A percentile compares a stretch with the other conserved stretches of the same genome.
These are phyloP conservation scores for Ustanciosporium gigantosporum DNA, from an alignment of 1,284 basidiomycete species.

Conservation along the genomic window DNA sequence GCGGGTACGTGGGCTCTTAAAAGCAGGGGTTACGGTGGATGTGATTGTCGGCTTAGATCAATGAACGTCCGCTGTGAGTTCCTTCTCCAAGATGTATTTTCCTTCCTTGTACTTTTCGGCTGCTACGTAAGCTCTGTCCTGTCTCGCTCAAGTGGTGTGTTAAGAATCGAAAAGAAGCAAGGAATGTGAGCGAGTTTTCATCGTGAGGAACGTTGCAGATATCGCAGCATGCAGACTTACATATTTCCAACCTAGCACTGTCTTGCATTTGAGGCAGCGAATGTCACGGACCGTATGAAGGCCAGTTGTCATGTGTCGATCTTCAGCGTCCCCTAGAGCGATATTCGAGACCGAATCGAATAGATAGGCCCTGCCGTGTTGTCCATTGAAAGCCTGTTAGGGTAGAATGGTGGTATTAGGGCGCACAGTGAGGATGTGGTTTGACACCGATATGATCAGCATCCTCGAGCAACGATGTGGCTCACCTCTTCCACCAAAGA, in stretches of 20 bases:
- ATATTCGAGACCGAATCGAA: conserved; percentile 91
- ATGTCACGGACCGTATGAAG: conserved; percentile 94
- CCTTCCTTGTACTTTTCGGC: conserved; percentile 98
- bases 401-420: conserved; percentile 1
- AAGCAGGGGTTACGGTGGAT: no score
- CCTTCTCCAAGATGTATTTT: conserved; percentile 91
- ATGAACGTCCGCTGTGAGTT: conserved; percentile 43
- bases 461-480: no score
- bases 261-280: conserved; percentile 83
- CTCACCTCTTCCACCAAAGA: background rate
- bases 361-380: conserved; percentile 91
- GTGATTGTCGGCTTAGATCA: no score
- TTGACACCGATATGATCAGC: no score
- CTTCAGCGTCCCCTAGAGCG: conserved; percentile 80
- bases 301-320: conserved; percentile 94
- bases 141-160: conserved; percentile 1
- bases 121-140: conserved; percentile 88
- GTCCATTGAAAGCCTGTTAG: conserved; percentile 69
- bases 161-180: background rate
- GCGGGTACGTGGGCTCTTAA: no score
- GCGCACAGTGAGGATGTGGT: background rate
- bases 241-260: conserved; percentile 94
- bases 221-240: conserved; percentile 68
- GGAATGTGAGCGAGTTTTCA: no score
- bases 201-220: no score